Base-by-base conservation (phyloP, 1,284 basidiomycete species). In the Ceratobasidium sp. region DNA sequence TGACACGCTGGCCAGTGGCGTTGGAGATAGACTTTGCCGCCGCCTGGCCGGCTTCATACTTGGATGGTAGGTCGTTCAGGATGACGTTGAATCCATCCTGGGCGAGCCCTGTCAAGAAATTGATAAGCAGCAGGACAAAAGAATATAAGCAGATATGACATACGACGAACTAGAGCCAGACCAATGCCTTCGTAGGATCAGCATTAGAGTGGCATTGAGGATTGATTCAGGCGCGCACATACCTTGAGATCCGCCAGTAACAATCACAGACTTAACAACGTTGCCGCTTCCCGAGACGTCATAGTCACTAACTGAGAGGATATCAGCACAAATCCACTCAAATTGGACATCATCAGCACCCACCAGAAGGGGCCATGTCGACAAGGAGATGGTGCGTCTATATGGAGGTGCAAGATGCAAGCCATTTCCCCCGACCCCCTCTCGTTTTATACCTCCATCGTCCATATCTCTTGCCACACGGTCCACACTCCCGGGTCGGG, bases 41-140 rank as follows among this genome's bases (percentile, higher is more conserved):
- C 0, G 45, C 64, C 0, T 80, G 77, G 0, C 84, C 77, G n/a
- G 73, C 55, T 0, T 75, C 75, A 1, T 55, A 26, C 48, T 83
- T 79, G 14, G 71, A 71, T 0, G 77, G 76, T 4, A 84, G 39
- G 73, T 85, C 84, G 55, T 80, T 78, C 36, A 85, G 43, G 6
- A 78, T 81, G 2, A 85, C 75, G 65, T 83, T 78, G 32, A 83
- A 78, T 0, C 83, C 85, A 61, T 85, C 84, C 3, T 77, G 73
- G 0, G 84, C 83, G 8, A 85, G 79, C 0, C 81, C 67, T 70
- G 16, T 43, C 8, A 39, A 32, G 16, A 16, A 57, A 39, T n/a
- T n/a, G n/a, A 21, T 23, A 21, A 23, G 21, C 23, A 26, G 30
- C 21, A 28, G 2, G 26, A 23, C 36, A 43, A 39, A 6, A 70